These are phyloP conservation scores for Ogataea henricii DNA, from an alignment of 805 yeast genomes.

Conservation along the genomic window DNA sequence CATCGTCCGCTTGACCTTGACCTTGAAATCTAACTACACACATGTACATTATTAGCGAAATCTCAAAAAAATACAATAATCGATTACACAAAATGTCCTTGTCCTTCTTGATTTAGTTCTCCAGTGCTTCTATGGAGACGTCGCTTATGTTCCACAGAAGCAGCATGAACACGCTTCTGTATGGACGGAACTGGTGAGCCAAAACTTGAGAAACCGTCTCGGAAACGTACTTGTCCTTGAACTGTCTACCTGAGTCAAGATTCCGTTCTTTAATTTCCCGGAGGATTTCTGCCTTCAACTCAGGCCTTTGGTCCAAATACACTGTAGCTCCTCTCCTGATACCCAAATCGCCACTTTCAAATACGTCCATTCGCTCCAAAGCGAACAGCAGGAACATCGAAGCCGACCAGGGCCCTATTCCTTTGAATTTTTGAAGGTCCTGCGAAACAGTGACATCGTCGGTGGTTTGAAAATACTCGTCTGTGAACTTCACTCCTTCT, in stretches of 20 bases:
- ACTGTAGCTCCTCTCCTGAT: constrained; percentile 76
- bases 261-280: constrained; percentile 31
- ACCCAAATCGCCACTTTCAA: constrained; percentile 80
- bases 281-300: constrained; percentile 47
- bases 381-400: constrained; percentile 83
- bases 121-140: constrained; percentile 53
- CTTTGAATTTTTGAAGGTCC: constrained; percentile 47
- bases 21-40: background rate
- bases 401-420: constrained; percentile 85
- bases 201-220: constrained; percentile 57
- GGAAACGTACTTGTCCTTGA: constrained; percentile 38
- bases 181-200: constrained; percentile 65
- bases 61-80: background rate
- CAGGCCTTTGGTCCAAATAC: constrained; percentile 59
- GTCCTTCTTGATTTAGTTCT: constrained; percentile 12
- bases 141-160: constrained; percentile 72
- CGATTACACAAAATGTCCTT: background rate
- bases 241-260: constrained; percentile 3
- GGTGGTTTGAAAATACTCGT: constrained; percentile 20
- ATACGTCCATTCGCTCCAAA: constrained; percentile 64
- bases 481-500: constrained; percentile 18
- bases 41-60: constrained; percentile 4
- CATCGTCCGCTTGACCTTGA: constrained; percentile 19
- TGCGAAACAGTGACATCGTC: constrained; percentile 17
- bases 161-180: constrained; percentile 66